phyloP scores from a whole-genome alignment of 2,329 filamentous ascomycete species.

The Paecilomyces niveus region DNA sequence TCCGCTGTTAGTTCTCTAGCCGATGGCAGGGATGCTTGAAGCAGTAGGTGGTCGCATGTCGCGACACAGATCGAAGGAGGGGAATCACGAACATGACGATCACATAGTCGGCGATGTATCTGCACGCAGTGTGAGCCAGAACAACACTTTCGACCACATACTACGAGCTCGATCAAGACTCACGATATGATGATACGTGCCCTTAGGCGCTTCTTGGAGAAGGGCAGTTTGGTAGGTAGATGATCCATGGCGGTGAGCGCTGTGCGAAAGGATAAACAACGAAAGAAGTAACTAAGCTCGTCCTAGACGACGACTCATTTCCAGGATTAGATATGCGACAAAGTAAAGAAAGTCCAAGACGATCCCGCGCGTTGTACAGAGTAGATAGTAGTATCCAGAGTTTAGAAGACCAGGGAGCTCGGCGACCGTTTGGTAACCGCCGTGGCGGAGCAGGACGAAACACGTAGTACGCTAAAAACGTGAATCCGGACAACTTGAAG shows the following conservation, averaged over 20 bases:
- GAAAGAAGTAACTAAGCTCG: background rate
- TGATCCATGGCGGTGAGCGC: conserved; percentile 15
- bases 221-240: conserved; percentile 40
- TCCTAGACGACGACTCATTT: background rate
- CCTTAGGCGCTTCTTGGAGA: conserved; percentile 46
- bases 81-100: conserved; percentile 47
- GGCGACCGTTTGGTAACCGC: background rate
- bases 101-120: conserved; percentile 53
- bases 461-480: background rate
- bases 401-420: background rate
- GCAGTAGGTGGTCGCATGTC: background rate
- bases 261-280: background rate
- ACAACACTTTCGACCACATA: background rate
- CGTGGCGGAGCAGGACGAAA: background rate
- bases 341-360: background rate
- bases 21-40: background rate
- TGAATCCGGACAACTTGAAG: background rate
- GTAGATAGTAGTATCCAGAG: background rate
- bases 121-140: conserved; percentile 15
- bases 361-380: background rate
- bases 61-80: background rate
- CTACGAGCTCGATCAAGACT: conserved; percentile 16
- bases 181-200: conserved; percentile 48
- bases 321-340: background rate
- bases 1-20: conserved; percentile 4